Percentiles rank a stretch among this genome's conserved stretches.
phyloP scores from a whole-genome alignment of 805 yeast species.

The Candida chauliodis region DNA sequence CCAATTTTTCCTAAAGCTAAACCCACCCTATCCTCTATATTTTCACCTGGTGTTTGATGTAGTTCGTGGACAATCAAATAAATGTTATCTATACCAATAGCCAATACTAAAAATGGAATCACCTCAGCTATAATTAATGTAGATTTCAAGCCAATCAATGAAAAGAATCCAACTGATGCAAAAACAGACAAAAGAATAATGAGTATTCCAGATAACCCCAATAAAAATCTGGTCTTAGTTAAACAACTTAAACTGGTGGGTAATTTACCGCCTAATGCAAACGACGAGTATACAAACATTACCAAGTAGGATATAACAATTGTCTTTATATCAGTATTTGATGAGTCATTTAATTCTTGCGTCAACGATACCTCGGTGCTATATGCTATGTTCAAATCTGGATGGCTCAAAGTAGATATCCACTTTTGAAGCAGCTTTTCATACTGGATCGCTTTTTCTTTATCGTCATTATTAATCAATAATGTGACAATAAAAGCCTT shows the following conservation, averaged over 20 bases:
- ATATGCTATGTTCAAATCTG: constrained; percentile 57
- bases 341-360: constrained; percentile 76
- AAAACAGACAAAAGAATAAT: constrained; percentile 79
- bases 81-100: constrained; percentile 95
- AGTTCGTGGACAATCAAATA: constrained; percentile 82
- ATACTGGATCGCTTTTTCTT: constrained; percentile 53
- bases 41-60: constrained; percentile 46
- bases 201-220: constrained; percentile 81
- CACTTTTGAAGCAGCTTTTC: constrained; percentile 64
- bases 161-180: constrained; percentile 79
- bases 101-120: constrained; percentile 87
- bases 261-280: constrained; percentile 67
- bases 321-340: constrained; percentile 73
- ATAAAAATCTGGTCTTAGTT: constrained; percentile 57
- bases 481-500: constrained; percentile 76
- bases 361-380: constrained; percentile 81
- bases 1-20: constrained; percentile 71
- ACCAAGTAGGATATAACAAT: constrained; percentile 70
- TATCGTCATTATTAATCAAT: constrained; percentile 54
- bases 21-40: constrained; percentile 55
- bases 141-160: constrained; percentile 73
- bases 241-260: constrained; percentile 37
- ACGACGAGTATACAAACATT: constrained; percentile 86
- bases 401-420: constrained; percentile 39
- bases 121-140: constrained; percentile 95